Evolutionary conservation across 192 early-diverging fungal genomes (phyloP), one percentile per base, ranked within the genome.

Genomic region (Coemansia sp.): DNA sequence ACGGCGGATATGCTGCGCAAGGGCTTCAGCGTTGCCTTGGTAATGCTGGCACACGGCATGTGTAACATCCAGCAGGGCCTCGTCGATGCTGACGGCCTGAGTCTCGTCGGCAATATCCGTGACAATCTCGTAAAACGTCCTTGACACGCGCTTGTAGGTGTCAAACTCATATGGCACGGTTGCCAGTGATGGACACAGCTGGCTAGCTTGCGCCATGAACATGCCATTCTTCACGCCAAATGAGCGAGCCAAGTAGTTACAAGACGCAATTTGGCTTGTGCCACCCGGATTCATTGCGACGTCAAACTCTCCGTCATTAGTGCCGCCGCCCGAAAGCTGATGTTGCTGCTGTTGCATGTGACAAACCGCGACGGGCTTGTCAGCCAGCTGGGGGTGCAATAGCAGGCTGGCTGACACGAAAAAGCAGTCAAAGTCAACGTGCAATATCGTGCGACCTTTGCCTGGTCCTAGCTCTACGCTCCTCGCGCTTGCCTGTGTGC

Each of bases 341-440:
- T n/a, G n/a, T n/a, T n/a, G n/a, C n/a, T 59, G 64, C 32, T 70
- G 60, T 29, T 76, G 68, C 1, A 87, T 77, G 66, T 95, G 92
- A 22, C 88, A 89, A 1, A 92, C 84, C 4, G 83, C 92, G 10
- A 95, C 91, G 0, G 96, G 94, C 29, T 65, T 77, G 38, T 86
- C 73, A 17, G 54, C 67, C 20, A 95, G 70, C 45, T 89, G 73
- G 0, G 94, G 96, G 9, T 89, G 77, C 1, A 85, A 84, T 46
- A 86, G 82, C 32, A 94, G 73, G 0, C 89, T 90, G 3, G 92
- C 93, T 0, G 94, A 92, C 0, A 90, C 94, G 79, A 98, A 98
- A 61, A 96, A 98, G 71, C 94, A 96, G 82, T 98, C 96, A 80
- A 98, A 92, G 60, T 96, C 96, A 6, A 94, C 85, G 71, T 98